Conservation (phyloP, 2,329 filamentous ascomycete genomes). For the Aspergillus latus region DNA sequence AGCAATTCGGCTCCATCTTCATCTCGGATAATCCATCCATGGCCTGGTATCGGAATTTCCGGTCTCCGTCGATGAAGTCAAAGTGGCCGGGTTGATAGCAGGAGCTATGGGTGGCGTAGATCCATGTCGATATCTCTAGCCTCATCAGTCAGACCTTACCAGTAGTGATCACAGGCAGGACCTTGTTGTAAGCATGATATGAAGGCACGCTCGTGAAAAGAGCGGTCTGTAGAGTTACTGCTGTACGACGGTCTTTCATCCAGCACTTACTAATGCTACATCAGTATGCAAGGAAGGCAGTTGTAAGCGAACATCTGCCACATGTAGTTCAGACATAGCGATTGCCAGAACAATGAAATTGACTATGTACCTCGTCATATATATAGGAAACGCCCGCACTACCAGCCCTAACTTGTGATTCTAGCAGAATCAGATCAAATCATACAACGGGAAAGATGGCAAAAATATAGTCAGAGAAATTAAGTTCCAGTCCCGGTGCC, state of each 20-base stretch:
- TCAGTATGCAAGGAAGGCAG: background rate
- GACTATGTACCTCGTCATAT: background rate
- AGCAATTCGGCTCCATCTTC: background rate
- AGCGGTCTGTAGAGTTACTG: background rate
- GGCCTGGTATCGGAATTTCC: slow-evolving; percentile 9
- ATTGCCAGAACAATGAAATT: background rate
- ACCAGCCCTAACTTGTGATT: background rate
- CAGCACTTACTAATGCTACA: background rate
- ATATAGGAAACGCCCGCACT: background rate
- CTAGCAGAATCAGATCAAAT: background rate
- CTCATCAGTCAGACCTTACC: too few relatives aligned
- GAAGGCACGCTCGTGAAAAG: background rate
- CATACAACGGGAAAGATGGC: background rate
- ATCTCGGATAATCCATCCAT: slow-evolving; percentile 12
- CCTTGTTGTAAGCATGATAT: background rate
- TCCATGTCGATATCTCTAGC: background rate
- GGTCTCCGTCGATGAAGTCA: background rate
- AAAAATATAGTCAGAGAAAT: slow-evolving; percentile 1
- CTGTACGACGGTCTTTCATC: background rate
- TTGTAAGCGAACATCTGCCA: background rate
- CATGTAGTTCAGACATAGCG: background rate
- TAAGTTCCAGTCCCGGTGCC: background rate
- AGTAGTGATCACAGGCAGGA: background rate
- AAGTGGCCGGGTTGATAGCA: background rate
- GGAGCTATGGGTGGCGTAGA: background rate